Base-by-base conservation (phyloP, 768 basidiomycete genomes). In the Phylloporus sp. region DNA sequence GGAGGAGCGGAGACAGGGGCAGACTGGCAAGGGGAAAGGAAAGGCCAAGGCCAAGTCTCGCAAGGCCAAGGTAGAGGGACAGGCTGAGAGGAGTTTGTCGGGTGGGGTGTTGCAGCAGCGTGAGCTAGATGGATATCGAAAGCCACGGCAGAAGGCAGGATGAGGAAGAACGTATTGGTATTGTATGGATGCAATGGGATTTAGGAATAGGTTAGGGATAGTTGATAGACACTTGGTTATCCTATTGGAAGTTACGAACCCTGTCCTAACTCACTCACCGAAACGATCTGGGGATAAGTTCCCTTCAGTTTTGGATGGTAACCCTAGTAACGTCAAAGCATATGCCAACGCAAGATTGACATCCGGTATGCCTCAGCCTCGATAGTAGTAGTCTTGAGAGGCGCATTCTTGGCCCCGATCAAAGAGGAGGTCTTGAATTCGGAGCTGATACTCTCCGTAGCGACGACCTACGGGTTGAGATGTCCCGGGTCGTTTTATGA, bases 61-160 rank as follows among this genome's bases (percentile, higher is more conserved):
- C 4, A 65, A 55, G 52, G 16, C 29, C 13, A 59, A 48, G 50
- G 46, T 10, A 2, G 55, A 54, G 23, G 36, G 11, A 16, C 57
- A 29, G 16, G 10, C 38, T 0, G 45, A 22, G 24, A 26, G 38
- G 13, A 23, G 27, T 16, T 8, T 39, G 3, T 32, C 46, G 6
- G 18, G 40, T 2, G 38, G 16, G 35, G 42, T 20, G 13, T 28
- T 35, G n/a, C 46, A 32, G 16, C 53, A 50, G 24, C 48, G 32
- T 10, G 52, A 57, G 41, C 18, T 38, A 27, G 45, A 24, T 38
- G 36, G 36, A 6, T 35, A 52, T 27, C 27, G 32, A 22, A 44
- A 23, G 15, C 41, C 23, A 24, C 22, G 47, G 18, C 34, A 28
- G 32, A 48, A 20, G 13, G 16, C 12, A 15, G 15, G 24, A 7